Evolutionary conservation across 2,329 filamentous ascomycete genomes (phyloP), one percentile per base, ranked within the genome.

Genomic region (Xylogone sp.): DNA sequence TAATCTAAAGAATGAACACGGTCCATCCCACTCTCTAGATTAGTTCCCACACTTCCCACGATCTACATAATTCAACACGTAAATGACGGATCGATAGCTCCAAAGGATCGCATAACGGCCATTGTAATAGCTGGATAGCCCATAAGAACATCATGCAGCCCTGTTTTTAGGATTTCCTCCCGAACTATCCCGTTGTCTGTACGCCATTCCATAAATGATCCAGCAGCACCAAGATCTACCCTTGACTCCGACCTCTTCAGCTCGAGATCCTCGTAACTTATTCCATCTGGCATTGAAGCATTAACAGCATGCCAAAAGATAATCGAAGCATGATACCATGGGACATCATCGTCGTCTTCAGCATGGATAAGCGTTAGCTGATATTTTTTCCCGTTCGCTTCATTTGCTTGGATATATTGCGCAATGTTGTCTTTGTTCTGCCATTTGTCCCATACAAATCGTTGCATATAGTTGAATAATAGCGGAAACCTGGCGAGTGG

Each of bases 61-160:
- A n/a, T n/a, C n/a, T n/a, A n/a, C n/a, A n/a, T n/a, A n/a, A n/a
- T n/a, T n/a, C n/a, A n/a, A n/a, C n/a, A n/a, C n/a, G 43, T 51
- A 18, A 55, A 56, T 31, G 48, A 43, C 42, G 47, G 22, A 43
- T 53, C 54, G 13, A 34, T 43, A 24, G 42, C 51, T 49, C 70
- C 63, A 53, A 82, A 78, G 0, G 74, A 73, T 6, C 71, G 68
- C 58, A 74, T 69, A 8, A 82, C 69, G 2, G 79, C 79, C 52
- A 78, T 59, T 42, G 73, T 76, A 1, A 81, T 71, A 3, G 78
- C 68, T 1, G 78, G 77, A 62, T 81, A 78, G 3, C 75, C 75
- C 80, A 83, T 83, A 46, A 81, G 74, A 31, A 73, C 69, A 64
- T 84, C 81, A 50, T 84, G 80, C 16, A 81, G 61, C 0, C 80